phyloP scores from a whole-genome alignment of 805 yeast genomes.

The Lachancea sp. region DNA sequence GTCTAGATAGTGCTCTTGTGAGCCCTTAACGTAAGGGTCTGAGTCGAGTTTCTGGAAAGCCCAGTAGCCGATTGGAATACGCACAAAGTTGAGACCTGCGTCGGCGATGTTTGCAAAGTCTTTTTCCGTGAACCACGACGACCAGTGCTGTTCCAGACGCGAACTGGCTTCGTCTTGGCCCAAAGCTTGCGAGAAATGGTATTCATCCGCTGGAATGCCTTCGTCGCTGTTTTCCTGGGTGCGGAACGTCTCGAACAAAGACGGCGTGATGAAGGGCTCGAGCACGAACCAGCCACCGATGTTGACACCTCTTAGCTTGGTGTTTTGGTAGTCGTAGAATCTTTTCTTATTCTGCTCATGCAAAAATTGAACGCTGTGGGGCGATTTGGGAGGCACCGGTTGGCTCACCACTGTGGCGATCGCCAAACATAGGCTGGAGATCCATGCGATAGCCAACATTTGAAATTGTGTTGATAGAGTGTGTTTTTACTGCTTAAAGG shows the following conservation, averaged over 20 bases:
- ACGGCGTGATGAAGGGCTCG: constrained; percentile 83
- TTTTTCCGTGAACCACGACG: constrained; percentile 61
- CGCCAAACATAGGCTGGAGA: constrained; percentile 1
- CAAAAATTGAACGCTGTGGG: constrained; percentile 15
- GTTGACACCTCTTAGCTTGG: constrained; percentile 52
- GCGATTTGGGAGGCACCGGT: constrained; percentile 18
- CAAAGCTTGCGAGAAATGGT: constrained; percentile 51
- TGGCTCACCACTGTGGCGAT: constrained; percentile 10
- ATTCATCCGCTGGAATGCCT: constrained; percentile 75
- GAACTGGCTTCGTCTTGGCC: constrained; percentile 53
- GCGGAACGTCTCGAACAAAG: constrained; percentile 52
- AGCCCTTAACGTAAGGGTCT: constrained; percentile 84
- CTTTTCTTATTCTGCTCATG: constrained; percentile 18
- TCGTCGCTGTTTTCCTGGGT: constrained; percentile 29
- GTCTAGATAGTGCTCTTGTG: constrained; percentile 62
- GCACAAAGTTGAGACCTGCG: constrained; percentile 73
- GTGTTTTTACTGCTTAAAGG: too few species aligned
- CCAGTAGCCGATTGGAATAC: constrained; percentile 96
- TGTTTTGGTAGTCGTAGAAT: constrained; percentile 20
- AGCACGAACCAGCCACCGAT: constrained; percentile 88
- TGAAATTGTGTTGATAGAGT: too few species aligned
- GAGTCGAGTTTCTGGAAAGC: constrained; percentile 55
- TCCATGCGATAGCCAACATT: constrained; percentile 1
- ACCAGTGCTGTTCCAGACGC: constrained; percentile 67
- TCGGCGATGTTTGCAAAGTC: constrained; percentile 58